Percentiles rank a stretch among this genome's conserved stretches.
Conservation (phyloP, 2,329 filamentous ascomycete genomes). For the Colletotrichum sp. region DNA sequence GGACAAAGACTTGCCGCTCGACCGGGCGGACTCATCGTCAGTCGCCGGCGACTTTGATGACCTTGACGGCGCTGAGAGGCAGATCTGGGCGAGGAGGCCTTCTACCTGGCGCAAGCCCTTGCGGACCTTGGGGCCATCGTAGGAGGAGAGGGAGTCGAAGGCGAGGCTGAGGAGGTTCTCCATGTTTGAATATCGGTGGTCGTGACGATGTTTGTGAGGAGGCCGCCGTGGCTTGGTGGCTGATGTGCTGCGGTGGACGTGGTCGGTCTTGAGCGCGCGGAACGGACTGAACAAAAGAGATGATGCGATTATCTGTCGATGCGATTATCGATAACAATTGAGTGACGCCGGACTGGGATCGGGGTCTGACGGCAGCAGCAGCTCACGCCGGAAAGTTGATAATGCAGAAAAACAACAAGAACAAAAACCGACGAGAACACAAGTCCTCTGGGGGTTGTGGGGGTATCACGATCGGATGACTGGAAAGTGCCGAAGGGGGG, state of each 20-base stretch:
- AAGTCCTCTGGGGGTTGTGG: constrained; percentile 3
- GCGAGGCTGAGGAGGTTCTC: constrained; percentile 90
- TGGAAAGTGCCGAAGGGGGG: not conserved
- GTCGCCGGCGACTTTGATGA: constrained; percentile 24
- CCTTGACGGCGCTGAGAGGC: constrained; percentile 63
- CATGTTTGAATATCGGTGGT: constrained; percentile 56
- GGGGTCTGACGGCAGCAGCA: not conserved
- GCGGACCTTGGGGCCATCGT: constrained; percentile 86
- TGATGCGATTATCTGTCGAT: constrained; percentile 1
- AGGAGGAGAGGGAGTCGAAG: constrained; percentile 95
- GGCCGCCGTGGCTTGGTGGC: not conserved
- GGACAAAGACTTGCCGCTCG: constrained; percentile 62
- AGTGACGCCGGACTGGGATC: not conserved
- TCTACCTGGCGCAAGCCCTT: constrained; percentile 95
- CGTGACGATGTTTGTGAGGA: constrained; percentile 25
- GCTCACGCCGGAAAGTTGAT: not conserved
- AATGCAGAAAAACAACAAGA: constrained; percentile 5
- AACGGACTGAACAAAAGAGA: constrained; percentile 13
- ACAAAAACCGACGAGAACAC: constrained; percentile 14
- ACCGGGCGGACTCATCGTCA: not conserved
- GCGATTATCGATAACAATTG: not conserved
- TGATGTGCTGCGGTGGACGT: constrained; percentile 15
- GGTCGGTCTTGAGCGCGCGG: not conserved
- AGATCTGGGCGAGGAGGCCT: constrained; percentile 92
- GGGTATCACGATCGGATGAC: constrained; percentile 5